Base-by-base conservation (phyloP, 129 eudicot genomes). In the Ambrosia artemisiifolia region DNA sequence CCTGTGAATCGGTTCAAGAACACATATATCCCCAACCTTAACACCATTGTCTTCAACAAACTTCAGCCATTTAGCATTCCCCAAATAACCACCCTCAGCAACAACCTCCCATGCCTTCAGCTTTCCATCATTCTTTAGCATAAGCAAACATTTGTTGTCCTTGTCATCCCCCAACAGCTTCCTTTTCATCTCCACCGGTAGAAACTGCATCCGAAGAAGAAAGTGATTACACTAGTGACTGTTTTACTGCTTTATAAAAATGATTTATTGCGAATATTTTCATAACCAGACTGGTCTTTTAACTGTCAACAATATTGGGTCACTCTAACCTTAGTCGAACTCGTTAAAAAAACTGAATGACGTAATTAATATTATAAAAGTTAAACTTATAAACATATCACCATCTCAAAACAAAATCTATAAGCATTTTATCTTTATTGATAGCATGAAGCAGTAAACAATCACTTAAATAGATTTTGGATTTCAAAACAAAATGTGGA, bases 21-120 rank as follows among this genome's bases (percentile, higher is more conserved):
- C 53, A 54, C 73, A 78, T 13, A 63, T 14, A 43, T 71, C 72
- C 20, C 78, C 73, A 42, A 10, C 62, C 54, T 30, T 56, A 16
- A 78, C 55, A 33, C 73, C 77, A 63, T 78, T 78, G 51, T 63
- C 72, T 62, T 78, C 12, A 9, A 78, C 72, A 78, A 78, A 70
- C 76, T 17, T 42, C 30, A 4, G 28, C 81, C 81, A 78, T 6
- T 63, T 67, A 14, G 66, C 60, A 24, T 2, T 10, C 13, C 77
- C 47, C 14, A 78, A 28, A 11, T 12, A 11, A n/a, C 7, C 14
- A 32, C 32, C n/a, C 10, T 16, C 1, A 2, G 7, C 30, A 51
- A 38, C 40, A 42, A 71, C 77, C 60, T 40, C 70, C 65, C 70
- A 63, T 30, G 72, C 18, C 48, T 63, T 78, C 11, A 32, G 44